A percentile compares a stretch with the other conserved stretches of the same genome.
Conservation (phyloP, 2,329 filamentous ascomycete species). For the Trichoderma oligosporum region DNA sequence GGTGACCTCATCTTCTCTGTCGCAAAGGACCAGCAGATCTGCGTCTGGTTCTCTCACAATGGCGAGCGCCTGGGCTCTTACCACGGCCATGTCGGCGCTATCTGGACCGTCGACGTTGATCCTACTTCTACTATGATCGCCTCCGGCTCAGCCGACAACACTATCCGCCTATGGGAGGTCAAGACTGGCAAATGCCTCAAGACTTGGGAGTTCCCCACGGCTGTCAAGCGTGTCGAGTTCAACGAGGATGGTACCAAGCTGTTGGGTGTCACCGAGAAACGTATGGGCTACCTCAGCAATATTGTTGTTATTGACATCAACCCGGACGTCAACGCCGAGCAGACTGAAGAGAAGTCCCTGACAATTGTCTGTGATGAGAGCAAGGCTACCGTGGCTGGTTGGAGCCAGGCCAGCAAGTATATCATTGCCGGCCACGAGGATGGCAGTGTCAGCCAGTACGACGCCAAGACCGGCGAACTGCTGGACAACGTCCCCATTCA, state of each 20-base stretch:
- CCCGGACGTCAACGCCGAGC: slow-evolving; percentile 75
- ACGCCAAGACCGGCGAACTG: slow-evolving; percentile 85
- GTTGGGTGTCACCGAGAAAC: slow-evolving; percentile 95
- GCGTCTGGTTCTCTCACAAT: slow-evolving; percentile 96
- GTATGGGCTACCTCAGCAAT: slow-evolving; percentile 91
- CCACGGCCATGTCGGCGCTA: slow-evolving; percentile 91
- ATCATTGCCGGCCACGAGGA: slow-evolving; percentile 98
- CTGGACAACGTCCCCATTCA: slow-evolving; percentile 79
- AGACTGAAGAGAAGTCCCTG: slow-evolving; percentile 76
- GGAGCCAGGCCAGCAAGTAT: slow-evolving; percentile 90
- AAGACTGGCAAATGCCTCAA: slow-evolving; percentile 90
- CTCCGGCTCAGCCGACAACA: slow-evolving; percentile 96
- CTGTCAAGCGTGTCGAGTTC: slow-evolving; percentile 97
- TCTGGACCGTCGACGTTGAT: slow-evolving; percentile 98
- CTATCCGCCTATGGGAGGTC: slow-evolving; percentile 94
- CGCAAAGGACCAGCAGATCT: slow-evolving; percentile 93
- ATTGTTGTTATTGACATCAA: slow-evolving; percentile 91
- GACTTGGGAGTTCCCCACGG: slow-evolving; percentile 95
- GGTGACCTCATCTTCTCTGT: slow-evolving; percentile 96
- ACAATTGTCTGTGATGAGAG: slow-evolving; percentile 91
- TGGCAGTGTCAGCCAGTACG: slow-evolving; percentile 85
- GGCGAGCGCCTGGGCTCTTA: slow-evolving; percentile 97
- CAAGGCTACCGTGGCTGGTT: slow-evolving; percentile 96
- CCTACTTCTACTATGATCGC: slow-evolving; percentile 88
- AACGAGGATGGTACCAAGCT: slow-evolving; percentile 87